Percentiles rank a stretch among this genome's conserved stretches.
phyloP scores from a whole-genome alignment of 345 rosid genomes.

The Linum lewisii region DNA sequence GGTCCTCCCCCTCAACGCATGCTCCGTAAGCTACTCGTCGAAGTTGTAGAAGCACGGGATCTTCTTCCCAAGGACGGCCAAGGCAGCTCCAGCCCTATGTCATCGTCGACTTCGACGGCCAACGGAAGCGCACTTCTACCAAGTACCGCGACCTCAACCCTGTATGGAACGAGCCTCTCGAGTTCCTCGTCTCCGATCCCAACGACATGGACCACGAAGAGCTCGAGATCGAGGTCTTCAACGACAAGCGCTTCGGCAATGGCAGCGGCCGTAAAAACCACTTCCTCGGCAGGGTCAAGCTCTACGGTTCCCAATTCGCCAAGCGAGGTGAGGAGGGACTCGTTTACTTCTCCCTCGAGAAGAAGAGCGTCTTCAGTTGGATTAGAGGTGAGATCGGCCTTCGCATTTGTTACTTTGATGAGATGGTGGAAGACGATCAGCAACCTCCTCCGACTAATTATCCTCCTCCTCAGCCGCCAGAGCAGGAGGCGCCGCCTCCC shows the following conservation, averaged over 20 bases:
- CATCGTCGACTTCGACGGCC: constrained; percentile 73
- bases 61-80: constrained; percentile 88
- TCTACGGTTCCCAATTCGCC: constrained; percentile 72
- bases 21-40: constrained; percentile 56
- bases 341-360: constrained; percentile 68
- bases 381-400: constrained; percentile 82
- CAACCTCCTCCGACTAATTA: constrained; percentile 8
- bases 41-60: constrained; percentile 70
- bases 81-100: constrained; percentile 96
- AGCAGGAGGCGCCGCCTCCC: constrained; percentile 17
- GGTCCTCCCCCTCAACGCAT: neutral
- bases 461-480: constrained; percentile 19
- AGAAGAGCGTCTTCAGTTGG: constrained; percentile 92
- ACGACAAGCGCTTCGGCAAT: constrained; percentile 66
- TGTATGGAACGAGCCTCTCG: constrained; percentile 75
- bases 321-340: constrained; percentile 69
- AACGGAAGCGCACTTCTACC: constrained; percentile 59
- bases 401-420: constrained; percentile 69
- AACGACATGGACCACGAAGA: constrained; percentile 64
- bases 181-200: constrained; percentile 72
- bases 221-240: constrained; percentile 70
- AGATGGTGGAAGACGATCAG: constrained; percentile 32
- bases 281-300: constrained; percentile 80
- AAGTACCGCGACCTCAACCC: constrained; percentile 77
- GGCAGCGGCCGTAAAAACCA: constrained; percentile 82